Evolutionary conservation across 495 filamentous ascomycete species (phyloP), one percentile per base, ranked within the genome.

Genomic region (Glarea lozoyensis): DNA sequence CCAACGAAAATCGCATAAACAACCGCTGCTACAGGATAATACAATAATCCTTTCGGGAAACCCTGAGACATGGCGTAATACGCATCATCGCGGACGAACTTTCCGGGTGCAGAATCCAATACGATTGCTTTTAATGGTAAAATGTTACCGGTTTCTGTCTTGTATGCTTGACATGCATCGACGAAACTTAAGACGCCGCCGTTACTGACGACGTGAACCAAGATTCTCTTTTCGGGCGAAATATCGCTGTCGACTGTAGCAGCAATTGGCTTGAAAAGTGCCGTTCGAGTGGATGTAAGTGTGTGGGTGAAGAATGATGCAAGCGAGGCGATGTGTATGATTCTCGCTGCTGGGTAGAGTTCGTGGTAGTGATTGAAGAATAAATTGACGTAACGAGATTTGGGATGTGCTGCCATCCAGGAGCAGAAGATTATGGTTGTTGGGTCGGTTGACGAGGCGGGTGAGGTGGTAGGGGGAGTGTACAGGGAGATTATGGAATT

Each of bases 351-450:
- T 3, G 44, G 44, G 15, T 18, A 47, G 37, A 47, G 25, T 12
- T 1, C 3, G 5, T 24, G 29, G 30, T 47, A 41, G 29, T 47
- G 24, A 3, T 24, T 9, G 13, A 34, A 47, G 21, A 27, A 16
- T 6, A 37, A 24, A 10, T 34, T 25, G 7, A 47, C 37, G 24
- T 23, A 25, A 2, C 37, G 36, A 12, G 44, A 47, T 25, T 29
- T 40, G 2, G 37, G 44, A 11, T 36, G 38, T 24, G 30, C 37
- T 20, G 37, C 44, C 44, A 47, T 47, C 44, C 44, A 47, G 27
- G 37, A 35, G 27, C 37, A 25, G 13, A 47, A 19, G 27, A 47
- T 21, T n/a, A 47, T 41, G 16, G 44, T 47, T 4, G 44, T 47
- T 36, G 44, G 44, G 13, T 47, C 44, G 25, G 27, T 24, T 2